Percentiles rank a stretch among this genome's conserved stretches.
Evolutionary conservation across 306 rosid species (phyloP).

Genomic region (Vicia villosa): DNA sequence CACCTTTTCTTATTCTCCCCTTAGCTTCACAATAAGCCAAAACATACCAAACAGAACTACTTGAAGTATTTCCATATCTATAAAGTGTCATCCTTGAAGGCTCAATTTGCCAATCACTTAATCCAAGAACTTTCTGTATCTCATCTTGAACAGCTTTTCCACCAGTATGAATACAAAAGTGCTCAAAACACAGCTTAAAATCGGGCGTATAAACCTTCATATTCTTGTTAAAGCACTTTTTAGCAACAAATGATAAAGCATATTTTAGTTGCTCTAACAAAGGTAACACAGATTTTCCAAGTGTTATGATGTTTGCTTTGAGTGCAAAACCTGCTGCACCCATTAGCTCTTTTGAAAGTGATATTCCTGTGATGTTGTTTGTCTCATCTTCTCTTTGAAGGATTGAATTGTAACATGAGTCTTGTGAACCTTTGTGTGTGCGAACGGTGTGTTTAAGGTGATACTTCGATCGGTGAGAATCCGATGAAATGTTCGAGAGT

Average conservation of each 20-base stretch:
- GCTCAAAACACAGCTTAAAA: constrained; percentile 31
- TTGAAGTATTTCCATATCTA: constrained; percentile 34
- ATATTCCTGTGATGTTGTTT: constrained; percentile 16
- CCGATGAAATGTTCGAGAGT: constrained; percentile 35
- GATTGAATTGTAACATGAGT: constrained; percentile 23
- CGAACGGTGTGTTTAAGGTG: constrained; percentile 24
- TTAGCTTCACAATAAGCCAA: constrained; percentile 34
- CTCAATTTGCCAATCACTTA: constrained; percentile 20
- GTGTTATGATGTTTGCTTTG: constrained; percentile 21
- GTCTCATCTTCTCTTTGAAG: constrained; percentile 20
- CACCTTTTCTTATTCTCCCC: constrained; percentile 33
- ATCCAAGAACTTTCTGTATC: constrained; percentile 15
- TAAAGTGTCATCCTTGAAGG: constrained; percentile 36
- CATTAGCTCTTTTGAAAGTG: constrained; percentile 26
- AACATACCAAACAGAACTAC: constrained; percentile 41
- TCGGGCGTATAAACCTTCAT: constrained; percentile 29
- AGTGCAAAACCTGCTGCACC: constrained; percentile 17
- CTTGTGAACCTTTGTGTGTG: constrained; percentile 16
- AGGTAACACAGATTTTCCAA: constrained; percentile 31
- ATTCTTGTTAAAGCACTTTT: not conserved
- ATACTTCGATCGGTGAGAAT: constrained; percentile 17
- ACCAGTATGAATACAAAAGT: constrained; percentile 34
- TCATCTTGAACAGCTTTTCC: constrained; percentile 30
- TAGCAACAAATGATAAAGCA: not conserved
- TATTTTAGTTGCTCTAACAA: constrained; percentile 28